A percentile compares a stretch with the other conserved stretches of the same genome.
phyloP scores from a whole-genome alignment of 2,329 filamentous ascomycete species.

The Pseudogymnoascus sp. region DNA sequence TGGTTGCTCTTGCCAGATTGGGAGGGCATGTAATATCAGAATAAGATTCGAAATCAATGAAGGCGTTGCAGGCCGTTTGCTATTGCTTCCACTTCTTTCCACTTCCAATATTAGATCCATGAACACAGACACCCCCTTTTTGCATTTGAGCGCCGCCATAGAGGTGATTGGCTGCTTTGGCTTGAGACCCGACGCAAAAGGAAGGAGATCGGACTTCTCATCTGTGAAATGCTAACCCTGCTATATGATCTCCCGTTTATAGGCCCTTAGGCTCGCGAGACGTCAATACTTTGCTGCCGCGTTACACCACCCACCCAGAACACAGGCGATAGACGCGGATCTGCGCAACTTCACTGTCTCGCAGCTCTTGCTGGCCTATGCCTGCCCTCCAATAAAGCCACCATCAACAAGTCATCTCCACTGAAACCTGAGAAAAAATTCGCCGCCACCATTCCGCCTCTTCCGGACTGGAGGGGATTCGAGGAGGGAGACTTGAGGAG shows the following conservation, averaged over 20 bases:
- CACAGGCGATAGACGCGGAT: constrained; percentile 11
- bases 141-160: neutral
- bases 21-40: constrained; percentile 8
- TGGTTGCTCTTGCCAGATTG: neutral
- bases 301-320: neutral
- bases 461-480: neutral
- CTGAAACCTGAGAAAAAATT: neutral
- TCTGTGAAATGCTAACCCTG: constrained; percentile 4
- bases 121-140: neutral
- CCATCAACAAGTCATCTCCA: constrained; percentile 6
- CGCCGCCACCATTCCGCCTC: neutral
- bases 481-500: neutral
- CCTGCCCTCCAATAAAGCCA: neutral
- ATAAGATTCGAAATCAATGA: constrained; percentile 11
- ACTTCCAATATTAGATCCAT: neutral
- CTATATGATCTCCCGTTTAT: neutral
- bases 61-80: constrained; percentile 10
- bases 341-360: neutral
- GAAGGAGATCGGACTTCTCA: neutral
- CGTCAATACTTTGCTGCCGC: constrained; percentile 2
- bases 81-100: neutral
- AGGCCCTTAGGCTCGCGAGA: neutral
- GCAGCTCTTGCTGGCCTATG: neutral
- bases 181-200: neutral
- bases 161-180: neutral